These are phyloP conservation scores for Pseudozyma pruni DNA, from an alignment of 1,284 basidiomycete species.

Conservation along the genomic window DNA sequence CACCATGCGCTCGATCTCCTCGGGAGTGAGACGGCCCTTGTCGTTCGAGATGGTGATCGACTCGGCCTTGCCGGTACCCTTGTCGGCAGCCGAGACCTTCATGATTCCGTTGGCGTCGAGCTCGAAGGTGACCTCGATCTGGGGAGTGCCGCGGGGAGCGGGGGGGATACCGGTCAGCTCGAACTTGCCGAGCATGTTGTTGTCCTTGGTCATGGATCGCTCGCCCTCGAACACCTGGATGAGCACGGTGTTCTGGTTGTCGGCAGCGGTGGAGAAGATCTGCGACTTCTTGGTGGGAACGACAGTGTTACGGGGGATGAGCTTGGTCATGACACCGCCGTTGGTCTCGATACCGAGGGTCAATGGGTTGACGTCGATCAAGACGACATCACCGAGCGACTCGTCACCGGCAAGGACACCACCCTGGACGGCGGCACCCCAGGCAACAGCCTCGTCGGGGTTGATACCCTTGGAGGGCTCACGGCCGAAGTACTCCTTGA, in stretches of 20 bases:
- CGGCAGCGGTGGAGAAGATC: constrained; percentile 83
- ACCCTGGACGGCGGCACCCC: constrained; percentile 96
- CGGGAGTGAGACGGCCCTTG: constrained; percentile 65
- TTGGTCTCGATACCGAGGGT: constrained; percentile 98
- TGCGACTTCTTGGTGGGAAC: constrained; percentile 97
- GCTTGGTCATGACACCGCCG: constrained; percentile 97
- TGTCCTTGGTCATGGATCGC: constrained; percentile 94
- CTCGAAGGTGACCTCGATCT: constrained; percentile 68
- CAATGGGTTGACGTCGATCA: constrained; percentile 94
- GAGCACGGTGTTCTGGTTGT: constrained; percentile 67
- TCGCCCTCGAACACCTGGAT: constrained; percentile 93
- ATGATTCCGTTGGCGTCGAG: constrained; percentile 68
- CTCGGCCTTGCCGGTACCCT: constrained; percentile 66
- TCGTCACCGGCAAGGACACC: constrained; percentile 92
- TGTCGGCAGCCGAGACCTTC: constrained; percentile 67
- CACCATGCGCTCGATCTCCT: constrained; percentile 68
- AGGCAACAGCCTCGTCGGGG: constrained; percentile 80
- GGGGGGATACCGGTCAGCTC: constrained; percentile 92
- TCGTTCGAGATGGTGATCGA: constrained; percentile 67
- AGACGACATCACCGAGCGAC: constrained; percentile 81
- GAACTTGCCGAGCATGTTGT: constrained; percentile 96
- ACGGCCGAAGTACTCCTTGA: constrained; percentile 94
- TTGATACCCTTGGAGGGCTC: constrained; percentile 93
- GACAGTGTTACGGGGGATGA: constrained; percentile 95
- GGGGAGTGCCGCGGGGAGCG: constrained; percentile 85